Base-by-base conservation (phyloP, 2,329 filamentous ascomycete genomes). In the Sporothrix globosa region DNA sequence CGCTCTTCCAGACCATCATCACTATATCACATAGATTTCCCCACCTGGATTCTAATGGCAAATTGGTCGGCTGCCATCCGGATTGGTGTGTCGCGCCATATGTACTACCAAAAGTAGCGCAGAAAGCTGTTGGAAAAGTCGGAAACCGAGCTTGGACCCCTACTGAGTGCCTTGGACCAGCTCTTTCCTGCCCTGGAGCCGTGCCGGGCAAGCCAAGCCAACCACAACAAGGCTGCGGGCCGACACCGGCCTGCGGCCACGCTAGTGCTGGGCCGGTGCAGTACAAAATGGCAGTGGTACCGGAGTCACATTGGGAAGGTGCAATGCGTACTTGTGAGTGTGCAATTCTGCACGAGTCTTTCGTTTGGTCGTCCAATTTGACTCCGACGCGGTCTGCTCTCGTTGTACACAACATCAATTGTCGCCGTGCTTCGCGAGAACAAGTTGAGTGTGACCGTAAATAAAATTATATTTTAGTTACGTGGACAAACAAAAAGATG, bases 231-330 rank as follows among this genome's bases (percentile, higher is more conserved):
- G 39, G 39, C 34, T 52, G 52, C 69, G 69, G 69, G 61, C 69
- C 69, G 69, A 67, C 61, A 67, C 52, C 69, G 69, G 69, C 68
- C 30, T 39, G 11, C 24, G 24, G 68, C 69, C 41, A 65, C 11
- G 10, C 58, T 69, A 65, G 50, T 21, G 56, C 48, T 44, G 21
- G 34, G 14, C 67, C 34, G 50, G 61, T 50, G 58, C 60, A 65
- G 24, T 44, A 48, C 60, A 48, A 10, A 53, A 54, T 39, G 52
- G 65, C 66, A 58, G 39, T 65, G 21, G 52, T 46, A 52, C 66
- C 50, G 66, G 52, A 65, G 61, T 65, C 61, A 65, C 60, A 65
- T n/a, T 65, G 13, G 41, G 41, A 65, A 50, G 60, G 60, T 65
- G 60, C 60, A 65, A 41, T 39, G 39, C 27, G 58, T 11, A 34